phyloP scores from a whole-genome alignment of 306 rosid genomes.

The Carpinus viminea region DNA sequence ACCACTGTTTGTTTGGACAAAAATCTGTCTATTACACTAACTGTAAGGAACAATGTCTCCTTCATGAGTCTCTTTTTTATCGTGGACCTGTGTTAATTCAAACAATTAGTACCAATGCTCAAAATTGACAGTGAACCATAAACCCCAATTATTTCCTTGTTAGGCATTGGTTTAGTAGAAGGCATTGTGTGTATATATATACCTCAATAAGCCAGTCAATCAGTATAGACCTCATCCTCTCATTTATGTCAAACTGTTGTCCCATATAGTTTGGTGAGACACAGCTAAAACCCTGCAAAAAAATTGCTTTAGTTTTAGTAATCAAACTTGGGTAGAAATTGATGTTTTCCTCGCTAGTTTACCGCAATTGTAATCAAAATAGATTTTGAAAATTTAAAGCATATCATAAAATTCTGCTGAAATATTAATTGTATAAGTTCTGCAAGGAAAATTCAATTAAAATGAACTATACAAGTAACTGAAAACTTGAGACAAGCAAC shows the following conservation, averaged over 20 bases:
- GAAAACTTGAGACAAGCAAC: background rate
- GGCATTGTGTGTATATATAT: conserved; percentile 10
- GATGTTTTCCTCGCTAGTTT: conserved; percentile 1
- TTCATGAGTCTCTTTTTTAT: conserved; percentile 87
- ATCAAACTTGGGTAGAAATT: conserved; percentile 10
- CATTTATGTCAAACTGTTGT: conserved; percentile 80
- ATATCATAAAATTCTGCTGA: background rate
- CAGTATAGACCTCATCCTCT: conserved; percentile 93
- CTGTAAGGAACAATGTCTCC: conserved; percentile 85
- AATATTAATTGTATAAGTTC: background rate
- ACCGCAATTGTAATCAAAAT: conserved; percentile 2
- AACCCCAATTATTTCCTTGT: conserved; percentile 29
- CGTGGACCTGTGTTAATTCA: conserved; percentile 83
- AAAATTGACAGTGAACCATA: background rate
- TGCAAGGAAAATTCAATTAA: background rate
- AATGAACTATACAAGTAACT: background rate
- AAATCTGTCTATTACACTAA: conserved; percentile 84
- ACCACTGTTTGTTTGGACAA: conserved; percentile 57
- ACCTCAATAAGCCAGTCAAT: conserved; percentile 99
- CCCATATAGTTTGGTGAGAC: conserved; percentile 68
- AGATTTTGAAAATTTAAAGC: conserved; percentile 6
- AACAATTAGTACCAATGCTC: conserved; percentile 4
- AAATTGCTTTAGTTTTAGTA: conserved; percentile 17
- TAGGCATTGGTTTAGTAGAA: conserved; percentile 24
- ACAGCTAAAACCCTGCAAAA: conserved; percentile 62